phyloP scores from a whole-genome alignment of 257 asterid genomes.

The Solanum sejunctum region DNA sequence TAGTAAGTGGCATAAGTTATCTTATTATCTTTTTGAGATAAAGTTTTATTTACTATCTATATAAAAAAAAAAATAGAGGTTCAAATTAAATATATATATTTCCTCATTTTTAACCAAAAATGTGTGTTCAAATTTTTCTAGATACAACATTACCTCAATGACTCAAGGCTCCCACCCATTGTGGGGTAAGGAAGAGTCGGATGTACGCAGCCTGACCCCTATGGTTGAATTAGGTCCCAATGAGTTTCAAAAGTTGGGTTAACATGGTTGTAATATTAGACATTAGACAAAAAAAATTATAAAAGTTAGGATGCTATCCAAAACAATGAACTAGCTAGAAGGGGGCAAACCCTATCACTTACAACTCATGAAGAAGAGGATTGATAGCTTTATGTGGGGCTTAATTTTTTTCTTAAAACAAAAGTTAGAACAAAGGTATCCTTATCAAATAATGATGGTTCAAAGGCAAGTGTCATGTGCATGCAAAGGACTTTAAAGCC shows the following conservation, averaged over 20 bases:
- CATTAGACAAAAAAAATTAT: neutral
- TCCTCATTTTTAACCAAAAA: neutral
- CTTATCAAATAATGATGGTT: constrained; percentile 16
- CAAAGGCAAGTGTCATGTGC: constrained; percentile 21
- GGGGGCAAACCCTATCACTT: constrained; percentile 7
- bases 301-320: neutral
- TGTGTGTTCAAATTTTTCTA: neutral
- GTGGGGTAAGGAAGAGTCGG: too few species aligned
- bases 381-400: constrained; percentile 20
- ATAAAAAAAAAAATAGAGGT: too few species aligned
- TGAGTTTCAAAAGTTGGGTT: neutral
- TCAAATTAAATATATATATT: too few species aligned
- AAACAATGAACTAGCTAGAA: neutral
- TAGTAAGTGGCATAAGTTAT: too few species aligned
- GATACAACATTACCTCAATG: neutral
- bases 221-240: neutral
- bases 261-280: neutral
- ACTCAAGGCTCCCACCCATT: too few species aligned
- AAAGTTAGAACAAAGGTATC: constrained; percentile 2
- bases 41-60: too few species aligned
- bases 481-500: constrained; percentile 8
- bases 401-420: neutral
- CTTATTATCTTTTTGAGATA: too few species aligned
- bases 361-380: constrained; percentile 21
- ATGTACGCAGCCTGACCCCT: too few species aligned